phyloP scores from a whole-genome alignment of 2,329 filamentous ascomycete species.

The Trichoderma sp. region DNA sequence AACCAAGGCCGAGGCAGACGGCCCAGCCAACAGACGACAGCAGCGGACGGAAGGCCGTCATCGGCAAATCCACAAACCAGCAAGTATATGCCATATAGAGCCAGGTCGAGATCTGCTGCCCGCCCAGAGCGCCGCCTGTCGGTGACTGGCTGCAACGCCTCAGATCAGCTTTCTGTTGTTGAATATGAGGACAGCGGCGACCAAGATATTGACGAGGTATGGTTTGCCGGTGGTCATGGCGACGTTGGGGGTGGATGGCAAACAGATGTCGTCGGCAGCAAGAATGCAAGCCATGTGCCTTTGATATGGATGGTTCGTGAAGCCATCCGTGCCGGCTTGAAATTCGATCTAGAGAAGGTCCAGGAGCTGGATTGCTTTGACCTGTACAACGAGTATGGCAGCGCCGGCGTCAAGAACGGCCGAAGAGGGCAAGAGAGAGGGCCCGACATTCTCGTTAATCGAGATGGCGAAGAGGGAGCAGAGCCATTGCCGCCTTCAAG shows the following conservation, averaged over 20 bases:
- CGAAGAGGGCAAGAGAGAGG: conserved; percentile 17
- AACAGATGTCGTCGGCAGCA: conserved; percentile 50
- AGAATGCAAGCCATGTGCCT: conserved; percentile 66
- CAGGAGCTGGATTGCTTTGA: conserved; percentile 59
- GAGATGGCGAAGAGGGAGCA: conserved; percentile 14
- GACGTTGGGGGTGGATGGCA: conserved; percentile 79
- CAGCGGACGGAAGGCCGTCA: conserved; percentile 18
- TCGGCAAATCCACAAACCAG: background rate
- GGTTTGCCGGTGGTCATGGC: conserved; percentile 77
- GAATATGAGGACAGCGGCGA: conserved; percentile 34
- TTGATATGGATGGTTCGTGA: conserved; percentile 68
- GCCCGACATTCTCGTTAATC: conserved; percentile 27
- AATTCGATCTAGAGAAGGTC: conserved; percentile 68
- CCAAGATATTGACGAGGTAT: conserved; percentile 77
- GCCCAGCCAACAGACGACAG: conserved; percentile 20
- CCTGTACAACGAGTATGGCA: conserved; percentile 17
- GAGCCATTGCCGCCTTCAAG: conserved; percentile 24
- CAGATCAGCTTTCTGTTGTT: background rate
- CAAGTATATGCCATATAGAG: conserved; percentile 42
- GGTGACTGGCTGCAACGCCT: background rate
- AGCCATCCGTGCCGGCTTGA: conserved; percentile 61
- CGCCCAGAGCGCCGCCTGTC: conserved; percentile 27
- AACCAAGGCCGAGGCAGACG: conserved; percentile 4
- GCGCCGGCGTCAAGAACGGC: background rate
- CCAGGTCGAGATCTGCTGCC: conserved; percentile 37